Evolutionary conservation across 2,329 filamentous ascomycete genomes (phyloP), one percentile per base, ranked within the genome.

Genomic region (Colletotrichum australisinense): DNA sequence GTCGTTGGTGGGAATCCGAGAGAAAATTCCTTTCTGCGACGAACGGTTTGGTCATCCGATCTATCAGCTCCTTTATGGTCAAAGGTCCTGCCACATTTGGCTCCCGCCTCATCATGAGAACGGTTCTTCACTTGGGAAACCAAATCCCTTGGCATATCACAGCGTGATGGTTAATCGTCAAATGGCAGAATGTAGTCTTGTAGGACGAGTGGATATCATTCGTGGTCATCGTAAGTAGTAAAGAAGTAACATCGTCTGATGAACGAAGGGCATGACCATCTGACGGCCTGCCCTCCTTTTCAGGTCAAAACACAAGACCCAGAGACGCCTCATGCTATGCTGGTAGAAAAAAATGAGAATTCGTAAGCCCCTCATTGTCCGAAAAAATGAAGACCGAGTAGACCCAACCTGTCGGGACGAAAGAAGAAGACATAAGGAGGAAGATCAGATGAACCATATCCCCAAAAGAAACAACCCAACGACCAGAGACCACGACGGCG

Each of bases 391-490:
- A 24, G 55, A 57, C 8, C 14, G 26, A 57, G 24, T 2, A 16
- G 55, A 19, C 11, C 22, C 52, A 14, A 56, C n/a, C 32, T 28
- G 16, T 9, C 16, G n/a, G 53, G 7, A 30, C 7, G 28, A 32
- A 32, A 26, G 12, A n/a, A 32, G 12, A 7, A 42, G 38, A 42
- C 32, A 35, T 4, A 35, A 35, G 1, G 32, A 7, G 42, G 6
- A 65, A 22, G 9, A n/a, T 73, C 26, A 73, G 26, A 73, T 46
- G 35, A 70, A 52, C 60, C 66, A 62, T 30, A 62, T 22, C 22
- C 67, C 60, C 12, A 74, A 52, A 12, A 58, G 57, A 9, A 74
- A 22, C 19, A 53, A 5, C 16, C 49, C 42, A 11, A 49, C 8
- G 12, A 53, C 9, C 24, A 67, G 26, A 8, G 59, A 16, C 72